These are phyloP conservation scores for Asclepias syriaca DNA, from an alignment of 257 asterid species.

Conservation along the genomic window DNA sequence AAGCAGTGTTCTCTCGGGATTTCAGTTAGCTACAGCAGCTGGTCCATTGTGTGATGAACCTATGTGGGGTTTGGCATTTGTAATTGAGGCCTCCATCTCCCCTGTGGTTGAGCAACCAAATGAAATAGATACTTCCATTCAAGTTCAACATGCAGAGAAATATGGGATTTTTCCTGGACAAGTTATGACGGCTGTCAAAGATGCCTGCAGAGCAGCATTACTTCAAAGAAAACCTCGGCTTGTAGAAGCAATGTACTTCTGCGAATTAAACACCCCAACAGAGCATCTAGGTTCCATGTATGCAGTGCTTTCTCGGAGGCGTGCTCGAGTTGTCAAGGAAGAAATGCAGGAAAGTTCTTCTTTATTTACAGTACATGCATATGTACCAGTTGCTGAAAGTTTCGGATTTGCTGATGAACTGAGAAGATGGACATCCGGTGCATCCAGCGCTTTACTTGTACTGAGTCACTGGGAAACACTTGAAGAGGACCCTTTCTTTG, in stretches of 20 bases:
- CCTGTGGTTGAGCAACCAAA: slow-evolving; percentile 35
- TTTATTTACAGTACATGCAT: slow-evolving; percentile 75
- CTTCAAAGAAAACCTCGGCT: slow-evolving; percentile 73
- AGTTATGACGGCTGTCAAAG: slow-evolving; percentile 80
- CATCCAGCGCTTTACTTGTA: slow-evolving; percentile 78
- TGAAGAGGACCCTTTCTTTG: slow-evolving; percentile 74
- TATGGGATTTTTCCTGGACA: slow-evolving; percentile 81
- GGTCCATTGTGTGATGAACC: slow-evolving; percentile 98
- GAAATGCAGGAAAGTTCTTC: slow-evolving; percentile 98
- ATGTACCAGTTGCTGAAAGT: slow-evolving; percentile 90
- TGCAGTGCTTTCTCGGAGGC: slow-evolving; percentile 72
- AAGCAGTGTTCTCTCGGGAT: slow-evolving; percentile 83
- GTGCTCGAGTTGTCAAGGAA: slow-evolving; percentile 80
- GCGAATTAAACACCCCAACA: slow-evolving; percentile 82
- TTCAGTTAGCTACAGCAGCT: slow-evolving; percentile 83
- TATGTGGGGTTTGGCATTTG: slow-evolving; percentile 87
- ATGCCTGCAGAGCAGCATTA: slow-evolving; percentile 80
- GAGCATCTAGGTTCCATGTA: slow-evolving; percentile 83
- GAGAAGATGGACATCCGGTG: slow-evolving; percentile 86
- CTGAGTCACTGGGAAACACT: slow-evolving; percentile 84
- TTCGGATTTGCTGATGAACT: slow-evolving; percentile 90
- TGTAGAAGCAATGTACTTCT: slow-evolving; percentile 78
- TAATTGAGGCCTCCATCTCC: slow-evolving; percentile 52
- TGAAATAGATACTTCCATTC: slow-evolving; percentile 36
- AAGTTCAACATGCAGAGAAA: slow-evolving; percentile 53